A percentile compares a stretch with the other conserved stretches of the same genome.
Conservation (phyloP, 1,284 basidiomycete genomes). For the Sanguinoderma infundibulare region DNA sequence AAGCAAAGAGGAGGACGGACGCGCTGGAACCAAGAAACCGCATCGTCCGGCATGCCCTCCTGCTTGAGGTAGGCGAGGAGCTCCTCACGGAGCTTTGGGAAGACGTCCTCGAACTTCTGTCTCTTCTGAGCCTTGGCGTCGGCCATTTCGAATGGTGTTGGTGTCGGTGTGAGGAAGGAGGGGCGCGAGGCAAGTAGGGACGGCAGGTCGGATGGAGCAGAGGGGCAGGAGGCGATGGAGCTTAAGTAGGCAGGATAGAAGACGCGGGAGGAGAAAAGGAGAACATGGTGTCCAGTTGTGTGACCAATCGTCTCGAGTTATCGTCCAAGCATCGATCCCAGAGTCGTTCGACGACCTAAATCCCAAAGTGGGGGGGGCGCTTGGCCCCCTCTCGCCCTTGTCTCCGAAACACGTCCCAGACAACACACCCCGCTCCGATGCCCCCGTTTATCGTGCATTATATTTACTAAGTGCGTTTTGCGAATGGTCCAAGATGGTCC, state of each 20-base stretch:
- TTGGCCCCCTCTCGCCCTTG: not conserved
- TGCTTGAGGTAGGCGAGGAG: slow-evolving; percentile 66
- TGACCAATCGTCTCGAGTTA: not conserved
- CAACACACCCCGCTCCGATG: not conserved
- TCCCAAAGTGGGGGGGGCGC: not conserved
- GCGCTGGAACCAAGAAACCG: slow-evolving; percentile 79
- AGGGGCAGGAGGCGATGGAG: not conserved
- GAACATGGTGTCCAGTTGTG: no score
- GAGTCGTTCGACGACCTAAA: not conserved
- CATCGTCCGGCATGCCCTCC: slow-evolving; percentile 83
- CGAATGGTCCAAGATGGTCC: no score
- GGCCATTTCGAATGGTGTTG: slow-evolving; percentile 16
- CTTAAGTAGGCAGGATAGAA: not conserved
- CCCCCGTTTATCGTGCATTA: no score
- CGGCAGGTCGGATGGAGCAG: not conserved
- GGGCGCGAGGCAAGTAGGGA: not conserved
- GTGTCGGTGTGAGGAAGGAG: not conserved
- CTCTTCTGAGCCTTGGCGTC: slow-evolving; percentile 48
- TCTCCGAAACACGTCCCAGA: not conserved
- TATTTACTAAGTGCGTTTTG: no score
- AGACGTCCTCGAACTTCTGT: slow-evolving; percentile 57
- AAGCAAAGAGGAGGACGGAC: slow-evolving; percentile 45
- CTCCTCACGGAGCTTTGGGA: slow-evolving; percentile 56
- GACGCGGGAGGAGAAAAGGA: not conserved
- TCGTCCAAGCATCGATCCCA: not conserved